Conservation (phyloP, 2,329 filamentous ascomycete genomes). For the Alternaria metachromatica region DNA sequence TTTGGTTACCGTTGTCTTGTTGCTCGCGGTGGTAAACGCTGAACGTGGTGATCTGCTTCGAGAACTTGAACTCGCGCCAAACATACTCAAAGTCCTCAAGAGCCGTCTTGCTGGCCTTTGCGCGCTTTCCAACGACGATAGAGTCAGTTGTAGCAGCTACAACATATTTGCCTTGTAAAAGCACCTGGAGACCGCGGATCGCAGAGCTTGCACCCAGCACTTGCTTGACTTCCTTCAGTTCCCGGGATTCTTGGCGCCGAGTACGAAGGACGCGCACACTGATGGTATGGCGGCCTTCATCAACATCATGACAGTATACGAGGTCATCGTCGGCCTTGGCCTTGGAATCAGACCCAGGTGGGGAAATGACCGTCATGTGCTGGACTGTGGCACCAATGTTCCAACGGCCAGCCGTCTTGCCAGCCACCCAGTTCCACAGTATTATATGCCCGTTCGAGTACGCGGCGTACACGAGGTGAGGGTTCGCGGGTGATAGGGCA, state of each 20-base stretch:
- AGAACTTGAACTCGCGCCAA: constrained; percentile 62
- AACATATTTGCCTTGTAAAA: constrained; percentile 65
- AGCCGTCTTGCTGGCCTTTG: constrained; percentile 40
- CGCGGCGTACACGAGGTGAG: constrained; percentile 61
- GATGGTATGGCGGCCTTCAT: constrained; percentile 42
- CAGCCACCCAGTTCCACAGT: constrained; percentile 65
- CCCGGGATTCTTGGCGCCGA: constrained; percentile 30
- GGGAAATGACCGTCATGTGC: constrained; percentile 39
- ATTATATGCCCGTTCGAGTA: constrained; percentile 59
- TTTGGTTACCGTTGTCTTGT: constrained; percentile 53
- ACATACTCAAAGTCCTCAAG: constrained; percentile 53
- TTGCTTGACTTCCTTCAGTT: constrained; percentile 37
- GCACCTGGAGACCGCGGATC: constrained; percentile 51
- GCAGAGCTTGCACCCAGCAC: constrained; percentile 48
- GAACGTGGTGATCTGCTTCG: constrained; percentile 63
- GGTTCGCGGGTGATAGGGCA: constrained; percentile 58
- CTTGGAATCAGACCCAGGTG: constrained; percentile 29
- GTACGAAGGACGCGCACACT: constrained; percentile 45
- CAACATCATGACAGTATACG: neutral
- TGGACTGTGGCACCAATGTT: constrained; percentile 47
- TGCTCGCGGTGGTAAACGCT: constrained; percentile 56
- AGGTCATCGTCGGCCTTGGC: neutral
- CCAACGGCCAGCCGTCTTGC: constrained; percentile 54
- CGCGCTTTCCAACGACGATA: constrained; percentile 66
- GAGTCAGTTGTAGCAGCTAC: constrained; percentile 61